Percentiles rank a stretch among this genome's conserved stretches.
phyloP scores from a whole-genome alignment of 306 rosid genomes.

The Glycine soja region DNA sequence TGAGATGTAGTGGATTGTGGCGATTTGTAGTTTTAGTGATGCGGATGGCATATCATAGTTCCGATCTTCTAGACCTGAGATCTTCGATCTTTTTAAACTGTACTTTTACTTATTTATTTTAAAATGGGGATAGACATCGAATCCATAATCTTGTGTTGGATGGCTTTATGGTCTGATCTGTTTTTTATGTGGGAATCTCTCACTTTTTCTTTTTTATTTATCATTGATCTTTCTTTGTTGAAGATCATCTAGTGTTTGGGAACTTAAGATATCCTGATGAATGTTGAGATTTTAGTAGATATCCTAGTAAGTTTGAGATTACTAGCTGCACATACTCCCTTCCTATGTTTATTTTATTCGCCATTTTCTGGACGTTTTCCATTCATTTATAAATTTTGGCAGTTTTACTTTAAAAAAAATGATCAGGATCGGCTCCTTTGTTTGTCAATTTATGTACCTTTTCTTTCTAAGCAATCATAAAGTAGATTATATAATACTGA shows the following conservation, averaged over 20 bases:
- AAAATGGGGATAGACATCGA: not conserved
- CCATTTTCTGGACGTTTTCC: not conserved
- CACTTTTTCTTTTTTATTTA: not conserved
- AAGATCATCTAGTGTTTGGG: not conserved
- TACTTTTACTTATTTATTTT: not conserved
- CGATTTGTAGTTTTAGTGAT: constrained; percentile 55
- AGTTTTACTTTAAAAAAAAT: not conserved
- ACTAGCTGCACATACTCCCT: not conserved
- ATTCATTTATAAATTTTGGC: not conserved
- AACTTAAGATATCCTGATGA: not conserved
- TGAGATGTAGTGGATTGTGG: constrained; percentile 36
- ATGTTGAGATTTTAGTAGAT: constrained; percentile 1
- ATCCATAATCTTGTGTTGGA: not conserved
- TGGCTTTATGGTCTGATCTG: constrained; percentile 52
- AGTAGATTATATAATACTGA: not conserved
- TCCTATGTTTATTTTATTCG: not conserved
- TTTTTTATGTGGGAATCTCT: not conserved
- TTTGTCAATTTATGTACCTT: not conserved
- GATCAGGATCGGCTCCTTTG: not conserved
- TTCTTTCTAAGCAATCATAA: not conserved
- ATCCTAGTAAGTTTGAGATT: constrained; percentile 1
- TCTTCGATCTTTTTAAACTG: constrained; percentile 38
- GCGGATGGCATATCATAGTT: not conserved
- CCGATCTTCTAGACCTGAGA: constrained; percentile 41
- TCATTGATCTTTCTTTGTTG: not conserved